A percentile compares a stretch with the other conserved stretches of the same genome.
These are phyloP conservation scores for Citrus glauca DNA, from an alignment of 345 rosid species.

Conservation along the genomic window DNA sequence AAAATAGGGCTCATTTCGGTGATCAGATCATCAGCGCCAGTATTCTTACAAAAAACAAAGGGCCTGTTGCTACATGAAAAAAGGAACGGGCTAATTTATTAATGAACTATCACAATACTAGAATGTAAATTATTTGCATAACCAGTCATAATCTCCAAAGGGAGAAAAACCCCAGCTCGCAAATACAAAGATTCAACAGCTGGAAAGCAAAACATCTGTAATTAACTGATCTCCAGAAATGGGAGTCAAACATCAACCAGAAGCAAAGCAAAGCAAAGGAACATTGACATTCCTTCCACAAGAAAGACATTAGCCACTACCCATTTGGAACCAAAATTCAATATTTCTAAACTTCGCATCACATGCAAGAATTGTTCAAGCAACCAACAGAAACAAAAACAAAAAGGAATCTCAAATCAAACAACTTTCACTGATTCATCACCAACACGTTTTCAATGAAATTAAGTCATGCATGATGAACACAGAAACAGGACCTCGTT, in stretches of 20 bases:
- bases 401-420: background rate
- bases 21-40: background rate
- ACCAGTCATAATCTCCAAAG: background rate
- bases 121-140: background rate
- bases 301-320: background rate
- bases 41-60: background rate
- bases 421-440: constrained; percentile 15
- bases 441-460: constrained; percentile 11
- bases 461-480: constrained; percentile 2
- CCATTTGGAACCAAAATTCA: constrained; percentile 5
- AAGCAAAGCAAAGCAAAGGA: background rate
- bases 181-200: background rate
- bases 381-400: background rate
- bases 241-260: background rate
- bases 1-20: background rate
- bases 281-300: constrained; percentile 6
- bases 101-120: background rate
- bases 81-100: background rate
- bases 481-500: background rate
- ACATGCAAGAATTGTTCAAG: background rate
- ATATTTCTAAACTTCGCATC: background rate
- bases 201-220: background rate
- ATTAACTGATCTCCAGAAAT: constrained; percentile 5
- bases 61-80: background rate
- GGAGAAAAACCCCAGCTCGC: background rate